Evolutionary conservation across 2,329 filamentous ascomycete species (phyloP), one percentile per base, ranked within the genome.

Genomic region (Helicocarpus griseus): DNA sequence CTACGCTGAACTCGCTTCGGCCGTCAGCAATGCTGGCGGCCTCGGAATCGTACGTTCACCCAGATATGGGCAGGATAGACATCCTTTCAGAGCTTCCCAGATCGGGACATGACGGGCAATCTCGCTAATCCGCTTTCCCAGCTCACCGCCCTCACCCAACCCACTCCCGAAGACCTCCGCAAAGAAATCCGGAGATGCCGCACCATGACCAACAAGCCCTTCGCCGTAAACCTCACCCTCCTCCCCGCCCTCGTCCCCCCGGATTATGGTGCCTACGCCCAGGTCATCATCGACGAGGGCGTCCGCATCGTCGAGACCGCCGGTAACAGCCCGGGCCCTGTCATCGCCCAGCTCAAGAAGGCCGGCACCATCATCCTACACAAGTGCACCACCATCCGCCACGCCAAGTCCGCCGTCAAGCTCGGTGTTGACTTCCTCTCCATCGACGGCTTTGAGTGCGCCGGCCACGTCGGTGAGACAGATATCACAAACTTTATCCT

Each of bases 401-500:
- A 98, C 67, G 93, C 93, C 19, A 81, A 89, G 69, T 89, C 86
- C 58, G 93, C 93, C 46, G 79, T 95, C 53, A 95, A 95, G 72
- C 82, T 97, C 36, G 93, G 93, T 57, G 93, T 96, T 4, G 93
- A 98, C 70, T 97, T 98, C 72, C 74, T 98, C 53, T 90, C 85
- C 59, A 97, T 98, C 61, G 93, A 98, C 66, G 93, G 93, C 40
- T 97, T 98, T 66, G 93, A 98, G 71, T 98, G 93, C 73, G 93
- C 89, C 40, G 93, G 82, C 14, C 76, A 78, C 54, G 75, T 77
- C 14, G 76, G 76, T 52, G 76, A 78, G 60, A 68, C 69, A 53
- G 75, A 78, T 53, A 76, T 76, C 50, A 77, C 75, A 35, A 77
- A 76, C 57, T 74, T 78, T 54, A 77, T 77, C 52, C 80, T 98